Percentiles rank a stretch among this genome's conserved stretches.
phyloP scores from a whole-genome alignment of 805 yeast genomes.

The Yamadazyma akitaensis region DNA sequence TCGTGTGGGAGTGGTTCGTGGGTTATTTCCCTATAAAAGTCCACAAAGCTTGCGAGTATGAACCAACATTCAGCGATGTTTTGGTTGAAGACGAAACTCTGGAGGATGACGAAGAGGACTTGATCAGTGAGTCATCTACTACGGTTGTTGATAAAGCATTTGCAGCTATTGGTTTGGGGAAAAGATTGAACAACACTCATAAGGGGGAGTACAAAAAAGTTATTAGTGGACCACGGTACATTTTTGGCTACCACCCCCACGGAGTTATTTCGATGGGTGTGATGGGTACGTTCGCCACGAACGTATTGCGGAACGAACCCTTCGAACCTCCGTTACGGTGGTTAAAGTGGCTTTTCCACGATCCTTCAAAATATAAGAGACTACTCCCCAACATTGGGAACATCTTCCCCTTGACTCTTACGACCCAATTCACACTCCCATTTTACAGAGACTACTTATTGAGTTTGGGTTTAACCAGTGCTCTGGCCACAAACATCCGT shows the following conservation, averaged over 20 bases:
- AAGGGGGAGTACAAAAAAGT: conserved; percentile 22
- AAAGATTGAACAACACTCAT: conserved; percentile 27
- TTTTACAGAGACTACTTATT: conserved; percentile 82
- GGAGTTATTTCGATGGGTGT: conserved; percentile 93
- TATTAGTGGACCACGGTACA: conserved; percentile 66
- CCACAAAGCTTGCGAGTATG: conserved; percentile 63
- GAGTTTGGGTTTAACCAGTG: conserved; percentile 80
- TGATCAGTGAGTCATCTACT: conserved; percentile 35
- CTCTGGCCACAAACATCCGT: conserved; percentile 68
- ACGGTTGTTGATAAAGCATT: conserved; percentile 35
- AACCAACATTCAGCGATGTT: conserved; percentile 63
- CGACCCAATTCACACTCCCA: conserved; percentile 81
- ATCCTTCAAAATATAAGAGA: conserved; percentile 66
- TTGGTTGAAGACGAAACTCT: conserved; percentile 19
- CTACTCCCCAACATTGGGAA: conserved; percentile 81
- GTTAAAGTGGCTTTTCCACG: conserved; percentile 42
- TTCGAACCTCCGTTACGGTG: conserved; percentile 33
- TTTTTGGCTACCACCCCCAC: conserved; percentile 95
- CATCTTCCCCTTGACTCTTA: conserved; percentile 71
- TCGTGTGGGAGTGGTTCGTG: conserved; percentile 69
- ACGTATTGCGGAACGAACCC: conserved; percentile 42
- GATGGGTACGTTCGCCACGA: conserved; percentile 76
- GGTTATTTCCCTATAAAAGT: conserved; percentile 76
- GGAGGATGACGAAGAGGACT: conserved; percentile 35
- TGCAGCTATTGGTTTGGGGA: conserved; percentile 33